Conservation (phyloP, 1,284 basidiomycete species). For the Ceratobasidium sp. region DNA sequence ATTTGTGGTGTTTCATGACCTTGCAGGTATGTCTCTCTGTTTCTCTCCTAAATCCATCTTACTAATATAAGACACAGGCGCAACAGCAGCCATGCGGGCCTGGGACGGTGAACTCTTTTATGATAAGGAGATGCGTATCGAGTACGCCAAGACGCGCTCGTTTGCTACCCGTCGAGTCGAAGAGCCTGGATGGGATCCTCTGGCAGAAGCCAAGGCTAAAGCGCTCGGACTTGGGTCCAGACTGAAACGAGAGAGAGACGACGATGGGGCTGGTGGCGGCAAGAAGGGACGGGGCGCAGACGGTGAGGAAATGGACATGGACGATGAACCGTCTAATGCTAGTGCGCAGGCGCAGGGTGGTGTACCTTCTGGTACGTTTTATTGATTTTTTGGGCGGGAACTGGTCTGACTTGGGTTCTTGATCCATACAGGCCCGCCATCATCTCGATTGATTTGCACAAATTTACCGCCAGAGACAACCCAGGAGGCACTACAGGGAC, state of each 20-base stretch:
- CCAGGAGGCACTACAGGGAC: constrained; percentile 76
- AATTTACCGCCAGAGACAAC: constrained; percentile 84
- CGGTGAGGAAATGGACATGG: constrained; percentile 85
- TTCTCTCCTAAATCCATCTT: neutral
- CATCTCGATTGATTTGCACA: constrained; percentile 72
- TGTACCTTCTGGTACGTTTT: constrained; percentile 38
- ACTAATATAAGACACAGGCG: constrained; percentile 50
- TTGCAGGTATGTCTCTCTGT: constrained; percentile 55
- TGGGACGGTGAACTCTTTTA: constrained; percentile 94
- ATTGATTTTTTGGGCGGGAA: neutral
- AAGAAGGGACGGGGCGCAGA: constrained; percentile 71
- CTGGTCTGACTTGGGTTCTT: too few relatives aligned
- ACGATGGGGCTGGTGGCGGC: constrained; percentile 57
- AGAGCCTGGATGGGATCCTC: constrained; percentile 51
- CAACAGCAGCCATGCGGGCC: constrained; percentile 89
- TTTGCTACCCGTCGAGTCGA: constrained; percentile 77
- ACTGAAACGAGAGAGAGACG: constrained; percentile 64
- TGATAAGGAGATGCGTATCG: constrained; percentile 86
- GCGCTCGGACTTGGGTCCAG: constrained; percentile 22
- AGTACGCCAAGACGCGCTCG: constrained; percentile 86
- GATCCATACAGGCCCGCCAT: constrained; percentile 55
- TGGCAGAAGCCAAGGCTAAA: constrained; percentile 26
- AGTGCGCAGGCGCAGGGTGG: constrained; percentile 46
- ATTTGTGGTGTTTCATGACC: constrained; percentile 94
- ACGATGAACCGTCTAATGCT: constrained; percentile 59